Base-by-base conservation (phyloP, 371 early-diverging fungal genomes). In the Apophysomyces ossiformis region DNA sequence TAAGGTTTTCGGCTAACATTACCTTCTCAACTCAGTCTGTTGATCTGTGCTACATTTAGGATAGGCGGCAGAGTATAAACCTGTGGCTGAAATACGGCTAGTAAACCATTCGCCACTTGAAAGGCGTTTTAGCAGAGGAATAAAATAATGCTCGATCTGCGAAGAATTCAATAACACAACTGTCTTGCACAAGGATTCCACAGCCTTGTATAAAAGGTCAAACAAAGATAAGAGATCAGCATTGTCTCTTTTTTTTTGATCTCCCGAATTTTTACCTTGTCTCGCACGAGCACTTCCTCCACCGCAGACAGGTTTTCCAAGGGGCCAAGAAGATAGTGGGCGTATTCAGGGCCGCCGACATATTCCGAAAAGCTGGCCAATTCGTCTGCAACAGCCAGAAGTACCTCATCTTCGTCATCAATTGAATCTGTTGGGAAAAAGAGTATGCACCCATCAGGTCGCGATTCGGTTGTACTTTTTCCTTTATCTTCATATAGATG, bases 51-150 rank as follows among this genome's bases (percentile, higher is more conserved):
- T 82, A 61, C 88, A 89, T 67, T 88, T 78, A 39, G 86, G 69
- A 72, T 97, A 97, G 12, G 86, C 89, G 0, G 90, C 86, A 32
- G 95, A 92, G 76, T 94, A 97, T 43, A 98, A 85, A 12, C 96
- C 96, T 57, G 95, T 90, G 16, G 97, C 96, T 69, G 95, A 94
- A 15, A 94, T 92, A 66, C 97, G 91, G 73, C 92, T 94, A 13
- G 98, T 97, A 72, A 99, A 99, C 99, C 99, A 99, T 76, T 96
- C 97, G 50, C 98, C 98, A 58, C 83, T 77, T 21, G 93, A 89
- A 56, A 99, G 86, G 36, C 98, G 89, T 73, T 92, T 94, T 41
- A 99, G 73, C 71, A 97, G 88, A 32, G 98, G 97, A 26, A 97
- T 85, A 74, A 92, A 93, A 69, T 89, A 87, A 66, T 93, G 90